Percentiles rank a stretch among this genome's conserved stretches.
Evolutionary conservation across 1,284 basidiomycete species (phyloP).

Genomic region (Peniophora sp.): DNA sequence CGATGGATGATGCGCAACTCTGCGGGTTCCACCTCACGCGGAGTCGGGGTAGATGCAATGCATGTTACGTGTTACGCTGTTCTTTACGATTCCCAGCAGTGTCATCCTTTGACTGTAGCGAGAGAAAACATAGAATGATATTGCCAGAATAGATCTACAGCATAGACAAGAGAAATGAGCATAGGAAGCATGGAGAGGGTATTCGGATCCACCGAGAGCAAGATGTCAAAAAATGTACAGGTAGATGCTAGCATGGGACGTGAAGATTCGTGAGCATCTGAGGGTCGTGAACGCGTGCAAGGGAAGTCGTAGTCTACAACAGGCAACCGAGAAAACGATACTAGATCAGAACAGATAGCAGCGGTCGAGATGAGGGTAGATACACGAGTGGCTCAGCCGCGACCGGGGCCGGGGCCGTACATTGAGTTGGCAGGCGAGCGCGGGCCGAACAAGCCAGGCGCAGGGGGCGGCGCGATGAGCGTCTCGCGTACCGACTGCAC

Average conservation of each 20-base stretch:
- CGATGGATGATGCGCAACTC: no score
- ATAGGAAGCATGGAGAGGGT: neutral
- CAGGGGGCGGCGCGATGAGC: constrained; percentile 42
- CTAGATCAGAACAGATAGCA: neutral
- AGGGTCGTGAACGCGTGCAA: neutral
- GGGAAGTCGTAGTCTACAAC: neutral
- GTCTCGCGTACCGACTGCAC: constrained; percentile 43
- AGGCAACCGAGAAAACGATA: neutral
- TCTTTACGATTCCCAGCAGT: no score
- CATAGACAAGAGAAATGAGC: neutral
- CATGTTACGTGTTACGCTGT: no score
- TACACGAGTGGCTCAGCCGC: no score
- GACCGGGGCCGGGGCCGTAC: no score
- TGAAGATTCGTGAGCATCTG: neutral
- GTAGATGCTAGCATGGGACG: neutral
- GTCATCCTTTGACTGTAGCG: no score
- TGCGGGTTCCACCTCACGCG: no score
- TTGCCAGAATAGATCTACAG: neutral
- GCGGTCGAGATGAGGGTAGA: neutral
- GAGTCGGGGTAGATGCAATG: no score
- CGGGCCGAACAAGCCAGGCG: constrained; percentile 55
- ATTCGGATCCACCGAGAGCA: neutral
- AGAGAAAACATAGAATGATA: neutral
- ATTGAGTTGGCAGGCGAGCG: constrained; percentile 35
- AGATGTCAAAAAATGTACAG: neutral